Evolutionary conservation across 1,284 basidiomycete genomes (phyloP), one percentile per base, ranked within the genome.

Genomic region (Stereum hirsutum): DNA sequence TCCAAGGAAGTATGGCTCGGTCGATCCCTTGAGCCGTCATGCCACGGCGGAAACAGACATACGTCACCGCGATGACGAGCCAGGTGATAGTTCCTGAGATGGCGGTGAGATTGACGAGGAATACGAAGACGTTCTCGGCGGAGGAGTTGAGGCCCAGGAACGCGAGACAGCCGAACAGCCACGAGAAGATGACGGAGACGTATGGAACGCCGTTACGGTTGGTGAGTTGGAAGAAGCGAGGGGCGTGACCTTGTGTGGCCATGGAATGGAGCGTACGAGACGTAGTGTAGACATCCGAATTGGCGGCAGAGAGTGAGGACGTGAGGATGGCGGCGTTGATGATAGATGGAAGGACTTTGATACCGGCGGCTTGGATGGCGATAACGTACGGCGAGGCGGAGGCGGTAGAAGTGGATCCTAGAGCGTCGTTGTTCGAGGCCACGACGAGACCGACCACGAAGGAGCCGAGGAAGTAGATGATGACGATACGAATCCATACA

Each of bases 301-400:
- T 86, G 2, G 85, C 88, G 4, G 91, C 89, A 5, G 87, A 91
- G 75, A 86, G 88, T 1, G 91, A 90, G 1, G 88, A 88, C 21
- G 82, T 86, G 44, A 94, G 63, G 24, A 95, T 72, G 57, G 78
- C 81, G 6, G 91, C 90, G 59, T 95, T 95, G 64, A 93, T 89
- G 51, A 92, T 65, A 79, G 81, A 21, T 3, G 88, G 87, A 2
- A 91, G 64, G 8, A 67, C 71, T 50, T 76, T 77, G 63, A 92
- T 92, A 27, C 86, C 81, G 1, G 88, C 82, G 33, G 68, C 72
- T 53, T 75, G 56, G 56, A 83, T 83, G 4, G 85, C 88, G 51
- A 92, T 87, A 46, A 91, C 88, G 61, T 90, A 91, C 1, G 89
- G 89, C n/a, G 82, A 88, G 10, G 75, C 75, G 7, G 78, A 75